Evolutionary conservation across 2,329 filamentous ascomycete species (phyloP).

Genomic region (Fusarium sp.): DNA sequence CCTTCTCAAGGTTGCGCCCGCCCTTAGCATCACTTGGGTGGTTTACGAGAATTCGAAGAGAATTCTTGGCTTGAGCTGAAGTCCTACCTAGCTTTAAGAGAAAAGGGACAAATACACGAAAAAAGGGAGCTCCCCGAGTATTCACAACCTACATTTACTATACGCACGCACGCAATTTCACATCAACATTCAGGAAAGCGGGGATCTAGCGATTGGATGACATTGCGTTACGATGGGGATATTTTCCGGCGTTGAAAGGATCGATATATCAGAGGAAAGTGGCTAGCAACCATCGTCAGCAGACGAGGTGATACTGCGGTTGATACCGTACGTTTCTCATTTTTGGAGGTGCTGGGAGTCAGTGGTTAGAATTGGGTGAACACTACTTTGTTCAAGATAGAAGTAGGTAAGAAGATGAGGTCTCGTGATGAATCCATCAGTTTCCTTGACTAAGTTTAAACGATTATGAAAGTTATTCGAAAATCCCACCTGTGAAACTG

Average conservation of each 20-base stretch:
- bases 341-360: conserved; percentile 42
- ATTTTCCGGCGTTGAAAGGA: conserved; percentile 46
- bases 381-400: conserved; percentile 42
- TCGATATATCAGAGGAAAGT: conserved; percentile 40
- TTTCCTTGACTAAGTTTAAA: conserved; percentile 11
- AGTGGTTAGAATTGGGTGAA: conserved; percentile 46
- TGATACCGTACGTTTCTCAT: conserved; percentile 32
- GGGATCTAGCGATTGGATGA: conserved; percentile 47
- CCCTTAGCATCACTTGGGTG: conserved; percentile 94
- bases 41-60: conserved; percentile 93
- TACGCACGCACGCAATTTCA: conserved; percentile 35
- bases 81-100: not conserved
- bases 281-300: conserved; percentile 9
- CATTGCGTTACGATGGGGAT: conserved; percentile 41
- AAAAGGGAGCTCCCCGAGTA: not conserved
- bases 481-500: not conserved
- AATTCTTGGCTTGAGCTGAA: conserved; percentile 67
- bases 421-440: conserved; percentile 25
- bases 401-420: conserved; percentile 32
- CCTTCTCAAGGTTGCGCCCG: conserved; percentile 93
- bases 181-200: conserved; percentile 47
- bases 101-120: conserved; percentile 16
- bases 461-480: not conserved
- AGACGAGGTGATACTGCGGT: conserved; percentile 15
- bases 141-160: conserved; percentile 33